These are phyloP conservation scores for Scutellaria barbata DNA, from an alignment of 257 asterid species.

Conservation along the genomic window DNA sequence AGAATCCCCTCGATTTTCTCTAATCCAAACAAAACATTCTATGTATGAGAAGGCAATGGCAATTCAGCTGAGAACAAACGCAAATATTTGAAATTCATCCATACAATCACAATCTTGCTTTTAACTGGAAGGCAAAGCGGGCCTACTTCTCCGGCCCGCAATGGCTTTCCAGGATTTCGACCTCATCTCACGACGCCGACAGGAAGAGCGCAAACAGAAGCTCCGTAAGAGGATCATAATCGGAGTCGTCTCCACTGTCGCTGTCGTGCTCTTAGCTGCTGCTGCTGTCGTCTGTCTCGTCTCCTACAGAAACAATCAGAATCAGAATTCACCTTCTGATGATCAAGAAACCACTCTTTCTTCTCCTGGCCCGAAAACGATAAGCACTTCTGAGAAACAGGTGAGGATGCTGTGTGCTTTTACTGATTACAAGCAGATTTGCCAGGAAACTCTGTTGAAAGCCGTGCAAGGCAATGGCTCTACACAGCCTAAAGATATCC, in stretches of 20 bases:
- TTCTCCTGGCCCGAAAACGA: background rate
- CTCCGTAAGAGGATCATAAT: background rate
- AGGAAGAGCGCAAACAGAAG: conserved; percentile 1
- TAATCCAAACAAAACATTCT: background rate
- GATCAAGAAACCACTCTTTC: too few relatives aligned
- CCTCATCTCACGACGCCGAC: background rate
- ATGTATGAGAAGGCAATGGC: background rate
- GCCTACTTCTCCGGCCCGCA: conserved; percentile 4
- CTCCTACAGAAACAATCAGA: background rate
- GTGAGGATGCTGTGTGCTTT: background rate
- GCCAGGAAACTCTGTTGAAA: background rate
- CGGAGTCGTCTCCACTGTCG: background rate
- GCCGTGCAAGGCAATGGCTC: background rate
- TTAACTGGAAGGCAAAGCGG: conserved; percentile 1
- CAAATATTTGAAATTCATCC: background rate
- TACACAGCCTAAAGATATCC: background rate
- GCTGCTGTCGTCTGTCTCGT: background rate
- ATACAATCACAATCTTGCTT: background rate
- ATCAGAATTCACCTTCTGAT: too few relatives aligned
- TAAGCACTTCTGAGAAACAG: background rate
- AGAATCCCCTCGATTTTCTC: conserved; percentile 8
- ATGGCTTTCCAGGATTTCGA: conserved; percentile 25
- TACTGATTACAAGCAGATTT: background rate
- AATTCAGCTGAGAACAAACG: background rate
- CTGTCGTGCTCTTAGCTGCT: background rate